These are phyloP conservation scores for Salvia rosmarinus DNA, from an alignment of 257 asterid species.

Conservation along the genomic window DNA sequence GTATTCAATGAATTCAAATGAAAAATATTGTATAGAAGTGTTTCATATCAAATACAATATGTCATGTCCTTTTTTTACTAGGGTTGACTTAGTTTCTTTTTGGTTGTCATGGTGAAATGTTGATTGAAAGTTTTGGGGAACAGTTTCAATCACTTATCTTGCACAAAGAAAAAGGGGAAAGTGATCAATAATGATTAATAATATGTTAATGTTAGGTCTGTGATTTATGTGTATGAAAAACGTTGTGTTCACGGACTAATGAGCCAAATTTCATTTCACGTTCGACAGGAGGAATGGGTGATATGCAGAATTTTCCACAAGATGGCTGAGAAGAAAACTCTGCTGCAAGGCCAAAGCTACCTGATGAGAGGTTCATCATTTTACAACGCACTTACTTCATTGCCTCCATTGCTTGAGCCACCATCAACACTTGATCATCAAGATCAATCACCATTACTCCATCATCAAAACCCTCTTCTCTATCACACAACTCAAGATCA, in stretches of 20 bases:
- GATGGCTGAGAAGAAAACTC: conserved; percentile 52
- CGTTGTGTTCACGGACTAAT: no score
- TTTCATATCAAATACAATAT: not conserved
- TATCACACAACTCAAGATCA: not conserved
- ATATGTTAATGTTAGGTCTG: no score
- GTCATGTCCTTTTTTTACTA: conserved; percentile 28
- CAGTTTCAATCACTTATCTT: conserved; percentile 33
- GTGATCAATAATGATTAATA: no score
- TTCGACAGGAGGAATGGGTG: conserved; percentile 81
- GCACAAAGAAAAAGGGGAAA: not conserved
- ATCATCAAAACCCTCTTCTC: conserved; percentile 22
- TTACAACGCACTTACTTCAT: conserved; percentile 24
- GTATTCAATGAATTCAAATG: no score
- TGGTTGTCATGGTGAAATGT: conserved; percentile 19
- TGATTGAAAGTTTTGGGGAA: conserved; percentile 30
- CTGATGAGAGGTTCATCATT: conserved; percentile 26
- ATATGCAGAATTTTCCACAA: conserved; percentile 74
- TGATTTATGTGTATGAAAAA: no score
- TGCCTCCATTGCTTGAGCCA: conserved; percentile 57
- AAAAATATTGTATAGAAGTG: no score
- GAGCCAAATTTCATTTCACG: no score
- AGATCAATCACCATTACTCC: not conserved
- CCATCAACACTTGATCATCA: conserved; percentile 20
- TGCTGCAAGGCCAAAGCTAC: conserved; percentile 48
- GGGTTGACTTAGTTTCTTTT: conserved; percentile 41